Percentiles rank a stretch among this genome's conserved stretches.
These are phyloP conservation scores for Oryza rufipogon DNA, from an alignment of 176 grass and related monocot genomes.

Conservation along the genomic window DNA sequence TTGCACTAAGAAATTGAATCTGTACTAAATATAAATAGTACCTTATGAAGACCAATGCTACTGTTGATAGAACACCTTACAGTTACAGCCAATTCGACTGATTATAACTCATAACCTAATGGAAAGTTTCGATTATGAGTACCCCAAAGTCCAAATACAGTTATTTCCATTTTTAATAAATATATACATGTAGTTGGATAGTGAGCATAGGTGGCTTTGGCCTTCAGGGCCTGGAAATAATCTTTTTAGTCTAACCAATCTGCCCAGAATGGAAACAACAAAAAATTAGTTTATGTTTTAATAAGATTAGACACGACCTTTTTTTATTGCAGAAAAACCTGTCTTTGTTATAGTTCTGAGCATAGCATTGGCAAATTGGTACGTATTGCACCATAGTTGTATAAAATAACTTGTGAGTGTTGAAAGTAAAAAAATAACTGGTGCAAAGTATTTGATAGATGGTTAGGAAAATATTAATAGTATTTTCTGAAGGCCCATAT, in stretches of 20 bases:
- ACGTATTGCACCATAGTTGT: neutral
- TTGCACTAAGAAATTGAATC: neutral
- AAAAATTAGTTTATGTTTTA: neutral
- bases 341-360: too few relatives aligned
- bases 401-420: neutral
- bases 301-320: too few relatives aligned
- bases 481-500: slow-evolving; percentile 9
- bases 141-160: neutral
- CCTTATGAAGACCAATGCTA: neutral
- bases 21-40: neutral
- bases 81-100: neutral
- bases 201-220: neutral
- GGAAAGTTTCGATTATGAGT: neutral
- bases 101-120: neutral
- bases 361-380: neutral
- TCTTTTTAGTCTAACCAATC: too few relatives aligned
- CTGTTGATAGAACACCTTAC: neutral
- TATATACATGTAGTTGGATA: neutral
- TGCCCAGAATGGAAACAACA: neutral
- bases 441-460: neutral
- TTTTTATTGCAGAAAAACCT: too few relatives aligned
- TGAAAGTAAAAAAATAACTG: neutral
- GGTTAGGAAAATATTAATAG: neutral
- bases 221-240: neutral
- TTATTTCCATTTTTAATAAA: neutral